These are phyloP conservation scores for Penicilliopsis zonata DNA, from an alignment of 495 filamentous ascomycete genomes.

Conservation along the genomic window DNA sequence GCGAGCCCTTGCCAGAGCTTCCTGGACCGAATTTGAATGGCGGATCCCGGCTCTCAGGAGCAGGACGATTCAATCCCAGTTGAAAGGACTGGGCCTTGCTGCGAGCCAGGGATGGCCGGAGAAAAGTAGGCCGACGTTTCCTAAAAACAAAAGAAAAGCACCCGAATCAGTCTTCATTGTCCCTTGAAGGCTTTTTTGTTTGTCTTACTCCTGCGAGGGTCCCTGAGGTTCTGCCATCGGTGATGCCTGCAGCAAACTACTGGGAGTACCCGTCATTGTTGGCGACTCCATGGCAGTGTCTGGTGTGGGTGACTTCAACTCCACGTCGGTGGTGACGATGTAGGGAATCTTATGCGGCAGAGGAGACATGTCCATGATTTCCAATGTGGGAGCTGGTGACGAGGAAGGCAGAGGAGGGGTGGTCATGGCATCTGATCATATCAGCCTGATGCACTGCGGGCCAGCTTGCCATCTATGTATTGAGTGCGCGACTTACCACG, in stretches of 20 bases:
- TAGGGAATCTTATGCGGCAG: conserved; percentile 80
- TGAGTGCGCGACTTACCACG: conserved; percentile 70
- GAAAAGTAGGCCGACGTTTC: conserved; percentile 26
- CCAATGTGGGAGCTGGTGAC: conserved; percentile 62
- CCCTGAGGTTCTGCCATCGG: conserved; percentile 38
- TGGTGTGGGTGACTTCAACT: conserved; percentile 56
- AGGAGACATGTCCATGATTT: conserved; percentile 90
- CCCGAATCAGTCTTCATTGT: conserved; percentile 2
- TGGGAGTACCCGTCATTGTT: conserved; percentile 19
- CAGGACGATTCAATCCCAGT: conserved; percentile 19
- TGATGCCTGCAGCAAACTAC: conserved; percentile 35
- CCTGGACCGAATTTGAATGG: conserved; percentile 67
- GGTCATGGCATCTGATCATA: conserved; percentile 49
- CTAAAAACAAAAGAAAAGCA: conserved; percentile 14
- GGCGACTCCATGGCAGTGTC: conserved; percentile 41
- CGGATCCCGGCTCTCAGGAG: conserved; percentile 50
- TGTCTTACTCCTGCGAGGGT: conserved; percentile 24
- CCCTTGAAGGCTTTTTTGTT: conserved; percentile 1
- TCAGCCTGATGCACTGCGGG: conserved; percentile 5
- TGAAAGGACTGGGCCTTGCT: conserved; percentile 34
- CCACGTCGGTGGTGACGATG: conserved; percentile 39
- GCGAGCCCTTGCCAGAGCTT: conserved; percentile 34
- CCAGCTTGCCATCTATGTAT: no score
- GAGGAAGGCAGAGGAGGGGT: conserved; percentile 78
- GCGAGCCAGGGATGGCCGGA: conserved; percentile 27